Evolutionary conservation across 371 early-diverging fungal genomes (phyloP).

Genomic region (Mortierella sp.): DNA sequence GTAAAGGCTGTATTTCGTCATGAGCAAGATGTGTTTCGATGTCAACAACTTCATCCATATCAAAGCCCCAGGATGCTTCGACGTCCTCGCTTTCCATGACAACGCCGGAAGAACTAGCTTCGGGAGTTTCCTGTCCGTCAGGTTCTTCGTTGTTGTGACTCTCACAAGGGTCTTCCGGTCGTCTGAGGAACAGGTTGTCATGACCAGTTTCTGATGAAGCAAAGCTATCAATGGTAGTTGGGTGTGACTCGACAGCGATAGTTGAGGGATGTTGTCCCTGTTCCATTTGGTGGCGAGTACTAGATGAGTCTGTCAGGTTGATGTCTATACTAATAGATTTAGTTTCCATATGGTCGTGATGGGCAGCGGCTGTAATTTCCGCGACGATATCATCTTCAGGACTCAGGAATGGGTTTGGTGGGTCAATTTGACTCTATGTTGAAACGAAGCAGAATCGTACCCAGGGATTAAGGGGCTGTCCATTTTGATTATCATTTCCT

Average conservation of each 20-base stretch:
- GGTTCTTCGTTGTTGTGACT: background rate
- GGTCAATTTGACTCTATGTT: background rate
- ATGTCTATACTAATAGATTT: background rate
- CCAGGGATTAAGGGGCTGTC: background rate
- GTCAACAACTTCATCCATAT: constrained; percentile 24
- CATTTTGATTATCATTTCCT: background rate
- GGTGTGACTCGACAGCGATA: background rate
- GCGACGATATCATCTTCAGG: constrained; percentile 9
- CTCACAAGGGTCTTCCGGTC: background rate
- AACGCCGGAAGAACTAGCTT: background rate
- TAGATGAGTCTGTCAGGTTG: background rate
- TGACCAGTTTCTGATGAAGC: background rate
- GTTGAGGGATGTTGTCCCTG: background rate
- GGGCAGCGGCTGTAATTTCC: background rate
- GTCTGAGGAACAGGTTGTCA: background rate
- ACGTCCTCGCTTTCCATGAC: constrained; percentile 8
- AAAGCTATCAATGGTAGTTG: background rate
- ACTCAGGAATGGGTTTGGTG: constrained; percentile 15
- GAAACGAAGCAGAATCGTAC: background rate
- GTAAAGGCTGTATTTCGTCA: background rate
- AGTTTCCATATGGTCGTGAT: background rate
- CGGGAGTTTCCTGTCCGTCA: background rate
- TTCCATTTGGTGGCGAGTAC: background rate
- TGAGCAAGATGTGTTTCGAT: background rate
- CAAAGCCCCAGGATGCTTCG: constrained; percentile 47